Conservation (phyloP, 768 basidiomycete genomes). For the Termitomyces sp. region DNA sequence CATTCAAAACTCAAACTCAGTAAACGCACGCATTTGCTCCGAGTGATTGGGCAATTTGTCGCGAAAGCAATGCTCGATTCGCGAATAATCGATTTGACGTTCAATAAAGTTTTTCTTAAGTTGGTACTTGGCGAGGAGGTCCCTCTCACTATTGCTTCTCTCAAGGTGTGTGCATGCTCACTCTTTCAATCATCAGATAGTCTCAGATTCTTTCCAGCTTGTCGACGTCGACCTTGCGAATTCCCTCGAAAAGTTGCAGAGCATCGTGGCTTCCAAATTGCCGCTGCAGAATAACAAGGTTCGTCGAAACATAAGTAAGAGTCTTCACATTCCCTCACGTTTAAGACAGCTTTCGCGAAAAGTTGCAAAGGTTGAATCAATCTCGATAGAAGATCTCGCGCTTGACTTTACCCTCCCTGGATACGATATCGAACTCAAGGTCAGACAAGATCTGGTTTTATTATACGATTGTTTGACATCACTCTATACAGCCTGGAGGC, state of each 20-base stretch:
- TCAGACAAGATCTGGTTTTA: constrained; percentile 32
- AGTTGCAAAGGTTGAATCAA: constrained; percentile 54
- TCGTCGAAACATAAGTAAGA: constrained; percentile 7
- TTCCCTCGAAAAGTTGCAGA: constrained; percentile 79
- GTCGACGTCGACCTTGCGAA: constrained; percentile 85
- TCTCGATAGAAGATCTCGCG: constrained; percentile 81
- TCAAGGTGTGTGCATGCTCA: constrained; percentile 53
- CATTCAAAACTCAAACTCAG: constrained; percentile 33
- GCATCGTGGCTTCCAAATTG: constrained; percentile 50
- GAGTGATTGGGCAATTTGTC: constrained; percentile 92
- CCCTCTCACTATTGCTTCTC: constrained; percentile 76
- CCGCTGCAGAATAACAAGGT: constrained; percentile 56
- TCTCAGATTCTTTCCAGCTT: constrained; percentile 42
- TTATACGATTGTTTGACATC: background rate
- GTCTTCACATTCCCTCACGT: constrained; percentile 4
- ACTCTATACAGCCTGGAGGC: constrained; percentile 63
- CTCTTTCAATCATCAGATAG: constrained; percentile 8
- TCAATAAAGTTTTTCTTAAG: constrained; percentile 95
- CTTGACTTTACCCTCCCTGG: constrained; percentile 98
- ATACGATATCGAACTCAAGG: constrained; percentile 89
- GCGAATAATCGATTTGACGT: constrained; percentile 92
- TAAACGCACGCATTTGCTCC: constrained; percentile 83
- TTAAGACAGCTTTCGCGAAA: constrained; percentile 49
- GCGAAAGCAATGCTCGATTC: constrained; percentile 98
- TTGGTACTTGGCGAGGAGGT: constrained; percentile 85